A percentile compares a stretch with the other conserved stretches of the same genome.
Conservation (phyloP, 192 early-diverging fungal genomes). For the Backusella circina region DNA sequence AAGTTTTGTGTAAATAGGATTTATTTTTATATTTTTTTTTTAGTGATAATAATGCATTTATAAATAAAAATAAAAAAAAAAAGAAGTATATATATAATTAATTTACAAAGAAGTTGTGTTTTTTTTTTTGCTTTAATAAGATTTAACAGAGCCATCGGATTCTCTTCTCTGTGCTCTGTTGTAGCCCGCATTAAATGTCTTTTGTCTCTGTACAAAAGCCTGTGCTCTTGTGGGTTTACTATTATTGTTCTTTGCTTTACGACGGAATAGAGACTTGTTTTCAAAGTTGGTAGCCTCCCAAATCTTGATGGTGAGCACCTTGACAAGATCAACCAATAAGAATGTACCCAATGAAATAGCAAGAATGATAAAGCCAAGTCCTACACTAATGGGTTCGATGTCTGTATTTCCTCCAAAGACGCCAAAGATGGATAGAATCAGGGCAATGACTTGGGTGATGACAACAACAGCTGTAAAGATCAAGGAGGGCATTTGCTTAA, state of each 20-base stretch:
- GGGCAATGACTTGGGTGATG: conserved; percentile 67
- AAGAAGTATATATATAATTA: background rate
- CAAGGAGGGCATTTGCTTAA: conserved; percentile 49
- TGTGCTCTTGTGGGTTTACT: background rate
- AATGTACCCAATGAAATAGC: conserved; percentile 72
- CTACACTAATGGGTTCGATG: conserved; percentile 53
- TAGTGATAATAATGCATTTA: background rate
- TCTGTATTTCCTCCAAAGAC: conserved; percentile 19
- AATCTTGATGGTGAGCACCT: conserved; percentile 55
- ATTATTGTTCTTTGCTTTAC: background rate
- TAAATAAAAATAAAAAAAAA: background rate
- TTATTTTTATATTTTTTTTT: background rate
- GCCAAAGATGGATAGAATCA: conserved; percentile 48
- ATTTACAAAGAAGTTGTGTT: background rate
- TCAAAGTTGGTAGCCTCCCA: background rate
- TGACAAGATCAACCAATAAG: conserved; percentile 83
- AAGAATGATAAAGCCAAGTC: conserved; percentile 65
- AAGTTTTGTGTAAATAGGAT: background rate
- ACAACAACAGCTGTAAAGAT: conserved; percentile 55
- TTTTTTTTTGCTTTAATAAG: conserved; percentile 14
- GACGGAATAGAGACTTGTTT: background rate
- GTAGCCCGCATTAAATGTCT: conserved; percentile 19
- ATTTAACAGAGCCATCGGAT: conserved; percentile 18
- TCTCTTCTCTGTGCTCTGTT: conserved; percentile 24
- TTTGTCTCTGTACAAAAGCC: conserved; percentile 20